A percentile compares a stretch with the other conserved stretches of the same genome.
Evolutionary conservation across 75 land plant genomes (phyloP).

Genomic region (Cryptomeria japonica): DNA sequence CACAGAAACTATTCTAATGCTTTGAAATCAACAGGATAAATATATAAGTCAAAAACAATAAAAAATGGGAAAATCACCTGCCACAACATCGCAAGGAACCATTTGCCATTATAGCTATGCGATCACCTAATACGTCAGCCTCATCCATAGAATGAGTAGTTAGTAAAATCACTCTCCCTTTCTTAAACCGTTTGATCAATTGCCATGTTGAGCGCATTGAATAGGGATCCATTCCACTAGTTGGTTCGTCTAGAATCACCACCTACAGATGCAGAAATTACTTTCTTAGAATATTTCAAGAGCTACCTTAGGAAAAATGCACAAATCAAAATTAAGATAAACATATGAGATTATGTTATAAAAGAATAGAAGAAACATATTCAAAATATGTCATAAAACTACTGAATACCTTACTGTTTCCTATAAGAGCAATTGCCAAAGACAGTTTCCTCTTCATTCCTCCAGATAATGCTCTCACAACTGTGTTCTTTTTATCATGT

Average conservation of each 20-base stretch:
- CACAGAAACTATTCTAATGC: not conserved
- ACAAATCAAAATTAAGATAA: not conserved
- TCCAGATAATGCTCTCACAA: slow-evolving; percentile 74
- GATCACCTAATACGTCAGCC: slow-evolving; percentile 89
- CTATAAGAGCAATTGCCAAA: slow-evolving; percentile 74
- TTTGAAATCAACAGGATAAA: not conserved
- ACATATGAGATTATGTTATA: not conserved
- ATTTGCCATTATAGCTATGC: slow-evolving; percentile 94
- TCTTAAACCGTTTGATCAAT: slow-evolving; percentile 70
- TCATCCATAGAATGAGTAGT: slow-evolving; percentile 99
- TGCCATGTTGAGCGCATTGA: slow-evolving; percentile 94
- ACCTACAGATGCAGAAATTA: slow-evolving; percentile 45
- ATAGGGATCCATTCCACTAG: slow-evolving; percentile 97
- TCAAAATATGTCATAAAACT: not conserved
- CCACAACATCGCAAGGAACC: slow-evolving; percentile 93
- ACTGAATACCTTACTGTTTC: slow-evolving; percentile 63
- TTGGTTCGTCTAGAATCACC: slow-evolving; percentile 92
- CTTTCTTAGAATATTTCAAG: slow-evolving; percentile 22
- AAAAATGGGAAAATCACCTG: slow-evolving; percentile 40
- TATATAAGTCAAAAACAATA: not conserved
- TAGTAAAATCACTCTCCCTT: slow-evolving; percentile 77
- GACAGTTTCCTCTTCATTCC: slow-evolving; percentile 94
- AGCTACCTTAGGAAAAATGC: slow-evolving; percentile 4
- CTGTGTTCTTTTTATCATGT: slow-evolving; percentile 62
- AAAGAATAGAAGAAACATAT: not conserved